Conservation (phyloP, 495 filamentous ascomycete genomes). For the Achaetomiella virescens region DNA sequence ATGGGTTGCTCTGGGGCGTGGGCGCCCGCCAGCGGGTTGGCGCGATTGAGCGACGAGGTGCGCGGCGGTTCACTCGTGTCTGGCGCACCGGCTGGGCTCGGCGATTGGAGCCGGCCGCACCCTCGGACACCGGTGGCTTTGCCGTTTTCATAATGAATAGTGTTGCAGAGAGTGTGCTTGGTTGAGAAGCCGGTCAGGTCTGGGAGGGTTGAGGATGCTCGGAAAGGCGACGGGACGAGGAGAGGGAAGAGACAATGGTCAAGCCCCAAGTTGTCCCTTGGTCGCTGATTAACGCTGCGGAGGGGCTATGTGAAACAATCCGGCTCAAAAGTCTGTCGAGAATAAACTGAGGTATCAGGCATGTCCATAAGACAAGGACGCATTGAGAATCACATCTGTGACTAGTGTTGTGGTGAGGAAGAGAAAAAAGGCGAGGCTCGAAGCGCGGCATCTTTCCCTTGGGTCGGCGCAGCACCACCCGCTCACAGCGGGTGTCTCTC, state of each 20-base stretch:
- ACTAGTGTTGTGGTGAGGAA: not conserved
- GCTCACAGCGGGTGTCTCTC: slow-evolving; percentile 7
- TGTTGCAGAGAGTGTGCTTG: not conserved
- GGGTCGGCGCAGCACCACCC: not conserved
- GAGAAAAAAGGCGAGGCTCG: slow-evolving; percentile 17
- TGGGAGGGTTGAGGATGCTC: not conserved
- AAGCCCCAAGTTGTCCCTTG: not conserved
- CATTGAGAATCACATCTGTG: not conserved
- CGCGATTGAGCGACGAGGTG: slow-evolving; percentile 40
- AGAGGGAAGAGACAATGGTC: not conserved
- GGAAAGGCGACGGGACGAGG: slow-evolving; percentile 4
- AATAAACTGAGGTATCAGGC: not conserved
- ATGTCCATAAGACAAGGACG: slow-evolving; percentile 6
- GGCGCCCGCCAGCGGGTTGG: slow-evolving; percentile 38
- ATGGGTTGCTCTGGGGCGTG: slow-evolving; percentile 44
- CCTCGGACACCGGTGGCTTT: slow-evolving; percentile 38
- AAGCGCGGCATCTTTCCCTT: not conserved
- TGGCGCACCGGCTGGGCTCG: slow-evolving; percentile 56
- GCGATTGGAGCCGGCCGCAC: slow-evolving; percentile 40
- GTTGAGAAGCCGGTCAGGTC: not conserved
- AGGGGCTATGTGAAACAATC: not conserved
- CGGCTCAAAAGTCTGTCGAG: not conserved
- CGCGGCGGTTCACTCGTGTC: slow-evolving; percentile 49
- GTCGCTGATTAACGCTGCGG: not conserved
- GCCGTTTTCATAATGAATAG: slow-evolving; percentile 44